Conservation (phyloP, 2,329 filamentous ascomycete genomes). For the Penicillium glabrum region DNA sequence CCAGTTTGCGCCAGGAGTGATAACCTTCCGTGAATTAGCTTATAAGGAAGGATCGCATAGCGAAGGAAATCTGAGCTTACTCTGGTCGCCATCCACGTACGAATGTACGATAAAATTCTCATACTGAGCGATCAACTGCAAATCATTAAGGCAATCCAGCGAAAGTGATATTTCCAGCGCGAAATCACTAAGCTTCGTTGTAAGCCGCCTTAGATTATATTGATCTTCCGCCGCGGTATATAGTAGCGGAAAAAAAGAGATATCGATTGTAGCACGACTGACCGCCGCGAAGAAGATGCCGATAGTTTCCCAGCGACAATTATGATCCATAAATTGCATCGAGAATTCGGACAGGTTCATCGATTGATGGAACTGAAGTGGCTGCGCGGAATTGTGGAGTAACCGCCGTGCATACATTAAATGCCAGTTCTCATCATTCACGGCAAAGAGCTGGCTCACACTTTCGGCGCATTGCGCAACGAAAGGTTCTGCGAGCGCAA, state of each 20-base stretch:
- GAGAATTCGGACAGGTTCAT: conserved; percentile 19
- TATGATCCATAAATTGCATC: conserved; percentile 25
- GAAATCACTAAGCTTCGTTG: conserved; percentile 33
- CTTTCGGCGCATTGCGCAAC: conserved; percentile 23
- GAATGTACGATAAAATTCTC: conserved; percentile 50
- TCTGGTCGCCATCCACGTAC: conserved; percentile 46
- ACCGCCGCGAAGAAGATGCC: conserved; percentile 40
- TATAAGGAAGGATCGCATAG: background rate
- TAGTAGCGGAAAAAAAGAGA: conserved; percentile 28
- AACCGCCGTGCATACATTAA: conserved; percentile 23
- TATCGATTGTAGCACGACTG: conserved; percentile 36
- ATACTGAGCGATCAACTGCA: conserved; percentile 48
- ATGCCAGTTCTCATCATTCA: conserved; percentile 25
- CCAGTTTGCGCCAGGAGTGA: conserved; percentile 47
- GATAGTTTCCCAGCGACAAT: conserved; percentile 41
- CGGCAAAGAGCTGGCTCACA: conserved; percentile 23
- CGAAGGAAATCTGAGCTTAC: conserved; percentile 27
- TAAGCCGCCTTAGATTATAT: conserved; percentile 25
- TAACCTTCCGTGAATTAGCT: conserved; percentile 35
- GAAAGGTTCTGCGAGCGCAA: conserved; percentile 26
- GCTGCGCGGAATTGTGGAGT: conserved; percentile 22
- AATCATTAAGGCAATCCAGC: conserved; percentile 41
- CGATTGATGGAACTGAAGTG: conserved; percentile 12
- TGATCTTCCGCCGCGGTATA: conserved; percentile 28
- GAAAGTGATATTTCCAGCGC: conserved; percentile 38